Evolutionary conservation across 2,329 filamentous ascomycete genomes (phyloP), one percentile per base, ranked within the genome.

Genomic region (Chrysoporthe cubensis): DNA sequence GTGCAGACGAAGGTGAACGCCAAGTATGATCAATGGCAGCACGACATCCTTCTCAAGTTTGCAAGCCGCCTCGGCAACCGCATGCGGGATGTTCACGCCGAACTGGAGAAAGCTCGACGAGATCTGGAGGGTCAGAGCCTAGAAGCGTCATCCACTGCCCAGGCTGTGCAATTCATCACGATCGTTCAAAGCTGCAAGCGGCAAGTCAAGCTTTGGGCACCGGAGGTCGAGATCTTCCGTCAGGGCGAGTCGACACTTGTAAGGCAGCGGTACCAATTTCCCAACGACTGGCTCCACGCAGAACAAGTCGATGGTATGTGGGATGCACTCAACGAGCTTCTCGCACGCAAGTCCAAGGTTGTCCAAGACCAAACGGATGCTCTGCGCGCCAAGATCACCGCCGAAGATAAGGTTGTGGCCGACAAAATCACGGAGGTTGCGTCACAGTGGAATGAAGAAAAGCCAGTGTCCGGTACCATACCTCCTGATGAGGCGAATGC

Each of bases 21-120:
- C 74, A 99, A 98, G 78, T 99, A 99, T 77, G 96, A 99, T 76
- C 95, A 98, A 78, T 99, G 96, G 96, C 96, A 99, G 78, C 93
- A 97, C 74, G 96, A 99, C 72, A 97, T 99, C 66, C 84, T 98
- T 48, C 88, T 92, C 73, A 97, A 97, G 77, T 99, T 99, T 79
- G 96, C 94, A 48, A 87, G 87, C 66, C 93, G 96, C 66, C 90
- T 99, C 58, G 93, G 94, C 59, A 91, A 88, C 71, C 92, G 94
- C 62, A 96, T 98, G 89, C 88, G 93, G 61, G 96, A 99, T 75
- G 91, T 97, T 4, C 94, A 96, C 74, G 90, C 91, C 14, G 95
- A 98, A 71, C 91, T 99, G 69, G 92, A 97, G 74, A 94, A 94
- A 79, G 93, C 95, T 11, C 89, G 95, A 34, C 91, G 91, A 73